Percentiles rank a stretch among this genome's conserved stretches.
phyloP scores from a whole-genome alignment of 257 asterid genomes.

The Ajuga chamaepitys region DNA sequence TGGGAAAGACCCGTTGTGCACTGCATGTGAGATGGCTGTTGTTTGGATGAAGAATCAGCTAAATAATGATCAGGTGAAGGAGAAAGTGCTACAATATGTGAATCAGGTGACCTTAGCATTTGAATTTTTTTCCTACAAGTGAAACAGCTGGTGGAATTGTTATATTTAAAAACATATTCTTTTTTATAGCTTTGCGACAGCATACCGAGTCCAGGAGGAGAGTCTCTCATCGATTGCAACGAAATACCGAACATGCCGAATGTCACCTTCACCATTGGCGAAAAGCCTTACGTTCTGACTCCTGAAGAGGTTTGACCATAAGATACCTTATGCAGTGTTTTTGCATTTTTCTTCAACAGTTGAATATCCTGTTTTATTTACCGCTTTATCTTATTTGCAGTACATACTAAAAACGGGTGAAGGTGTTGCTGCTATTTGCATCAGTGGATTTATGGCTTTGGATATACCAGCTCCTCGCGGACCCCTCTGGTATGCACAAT shows the following conservation, averaged over 20 bases:
- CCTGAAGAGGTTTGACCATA: slow-evolving; percentile 73
- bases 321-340: no score
- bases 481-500: slow-evolving; percentile 69
- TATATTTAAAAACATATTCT: not conserved
- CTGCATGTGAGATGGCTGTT: slow-evolving; percentile 92
- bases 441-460: slow-evolving; percentile 90
- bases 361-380: not conserved
- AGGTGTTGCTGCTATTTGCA: slow-evolving; percentile 52
- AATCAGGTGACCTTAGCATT: slow-evolving; percentile 52
- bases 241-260: slow-evolving; percentile 51
- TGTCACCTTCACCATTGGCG: slow-evolving; percentile 64
- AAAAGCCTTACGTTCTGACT: slow-evolving; percentile 46
- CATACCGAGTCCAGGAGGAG: slow-evolving; percentile 86
- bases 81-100: slow-evolving; percentile 58
- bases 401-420: slow-evolving; percentile 69
- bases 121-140: not conserved
- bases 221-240: slow-evolving; percentile 63
- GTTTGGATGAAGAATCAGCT: slow-evolving; percentile 90
- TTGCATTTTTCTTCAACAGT: no score
- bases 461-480: slow-evolving; percentile 86
- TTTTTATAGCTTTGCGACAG: slow-evolving; percentile 68
- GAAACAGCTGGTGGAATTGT: not conserved
- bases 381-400: slow-evolving; percentile 30
- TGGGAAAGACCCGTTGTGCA: slow-evolving; percentile 48
- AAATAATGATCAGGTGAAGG: slow-evolving; percentile 49